Conservation (phyloP, 768 basidiomycete genomes). For the Hypsizygus marmoreus region DNA sequence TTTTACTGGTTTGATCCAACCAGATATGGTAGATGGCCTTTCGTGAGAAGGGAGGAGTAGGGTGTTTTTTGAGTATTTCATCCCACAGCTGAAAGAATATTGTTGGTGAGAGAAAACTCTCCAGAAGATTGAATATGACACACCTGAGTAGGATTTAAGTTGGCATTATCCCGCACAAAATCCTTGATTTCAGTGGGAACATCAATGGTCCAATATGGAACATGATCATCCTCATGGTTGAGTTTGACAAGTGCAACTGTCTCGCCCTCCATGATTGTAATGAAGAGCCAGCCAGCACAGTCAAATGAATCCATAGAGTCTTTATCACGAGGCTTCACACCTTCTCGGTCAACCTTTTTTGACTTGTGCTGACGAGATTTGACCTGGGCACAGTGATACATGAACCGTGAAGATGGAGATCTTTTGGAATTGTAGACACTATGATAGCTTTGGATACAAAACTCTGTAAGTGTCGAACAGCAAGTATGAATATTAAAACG, state of each 20-base stretch:
- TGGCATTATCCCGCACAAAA: conserved; percentile 6
- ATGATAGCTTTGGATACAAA: conserved; percentile 6
- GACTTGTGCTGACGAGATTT: conserved; percentile 17
- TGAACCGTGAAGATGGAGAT: conserved; percentile 2
- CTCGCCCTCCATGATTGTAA: conserved; percentile 16
- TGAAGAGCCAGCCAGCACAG: conserved; percentile 26
- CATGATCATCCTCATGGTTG: conserved; percentile 21
- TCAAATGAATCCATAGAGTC: conserved; percentile 24
- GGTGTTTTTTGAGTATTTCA: conserved; percentile 12
- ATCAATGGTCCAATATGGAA: conserved; percentile 24
- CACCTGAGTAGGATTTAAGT: conserved; percentile 17
- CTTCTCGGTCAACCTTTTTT: conserved; percentile 16
- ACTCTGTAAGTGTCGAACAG: not conserved
- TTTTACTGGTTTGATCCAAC: conserved; percentile 10
- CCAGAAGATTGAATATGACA: no score
- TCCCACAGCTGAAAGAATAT: conserved; percentile 20
- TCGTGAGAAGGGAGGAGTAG: conserved; percentile 9
- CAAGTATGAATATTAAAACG: not conserved
- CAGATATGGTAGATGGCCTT: conserved; percentile 24
- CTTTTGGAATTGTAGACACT: conserved; percentile 7
- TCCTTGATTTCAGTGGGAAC: conserved; percentile 16
- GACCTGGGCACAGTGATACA: conserved; percentile 18
- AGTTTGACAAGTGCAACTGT: conserved; percentile 11
- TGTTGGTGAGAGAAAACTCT: no score
- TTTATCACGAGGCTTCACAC: conserved; percentile 23